phyloP scores from a whole-genome alignment of 2,329 filamentous ascomycete genomes.

The Elsinoe ampelina region DNA sequence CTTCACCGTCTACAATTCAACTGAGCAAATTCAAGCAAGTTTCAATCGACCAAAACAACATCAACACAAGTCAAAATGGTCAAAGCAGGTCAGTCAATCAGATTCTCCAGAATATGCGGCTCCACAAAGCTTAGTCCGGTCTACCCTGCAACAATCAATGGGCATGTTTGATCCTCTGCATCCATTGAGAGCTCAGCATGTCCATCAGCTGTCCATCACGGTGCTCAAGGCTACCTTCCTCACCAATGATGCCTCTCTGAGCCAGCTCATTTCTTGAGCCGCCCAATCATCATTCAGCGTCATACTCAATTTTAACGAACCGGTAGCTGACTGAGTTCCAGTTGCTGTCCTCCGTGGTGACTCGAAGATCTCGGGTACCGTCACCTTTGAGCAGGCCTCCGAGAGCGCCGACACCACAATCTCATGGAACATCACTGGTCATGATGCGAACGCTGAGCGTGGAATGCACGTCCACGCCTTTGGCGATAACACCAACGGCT shows the following conservation, averaged over 20 bases:
- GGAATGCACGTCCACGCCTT: constrained; percentile 99
- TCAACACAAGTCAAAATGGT: constrained; percentile 71
- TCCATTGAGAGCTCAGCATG: constrained; percentile 8
- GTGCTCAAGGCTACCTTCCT: not conserved
- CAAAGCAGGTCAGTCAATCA: constrained; percentile 74
- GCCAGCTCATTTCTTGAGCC: not conserved
- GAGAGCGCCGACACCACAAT: constrained; percentile 78
- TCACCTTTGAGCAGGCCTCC: constrained; percentile 85
- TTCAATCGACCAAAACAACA: constrained; percentile 26
- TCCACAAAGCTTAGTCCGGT: not conserved
- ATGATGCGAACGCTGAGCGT: constrained; percentile 92
- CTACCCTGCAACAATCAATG: constrained; percentile 4
- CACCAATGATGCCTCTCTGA: not conserved
- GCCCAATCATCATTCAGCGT: not conserved
- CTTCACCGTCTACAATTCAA: not conserved
- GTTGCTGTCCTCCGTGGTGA: constrained; percentile 97
- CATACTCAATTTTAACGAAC: not conserved
- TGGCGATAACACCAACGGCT: constrained; percentile 99
- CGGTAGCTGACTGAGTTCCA: constrained; percentile 34
- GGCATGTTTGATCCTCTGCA: not conserved
- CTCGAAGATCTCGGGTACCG: constrained; percentile 86
- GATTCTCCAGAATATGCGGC: not conserved
- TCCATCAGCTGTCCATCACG: constrained; percentile 5
- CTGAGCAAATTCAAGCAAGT: constrained; percentile 9
- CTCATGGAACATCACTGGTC: constrained; percentile 83